These are phyloP conservation scores for Peronospora tabacina DNA, from an alignment of 352 stramenopile genomes.

Conservation along the genomic window DNA sequence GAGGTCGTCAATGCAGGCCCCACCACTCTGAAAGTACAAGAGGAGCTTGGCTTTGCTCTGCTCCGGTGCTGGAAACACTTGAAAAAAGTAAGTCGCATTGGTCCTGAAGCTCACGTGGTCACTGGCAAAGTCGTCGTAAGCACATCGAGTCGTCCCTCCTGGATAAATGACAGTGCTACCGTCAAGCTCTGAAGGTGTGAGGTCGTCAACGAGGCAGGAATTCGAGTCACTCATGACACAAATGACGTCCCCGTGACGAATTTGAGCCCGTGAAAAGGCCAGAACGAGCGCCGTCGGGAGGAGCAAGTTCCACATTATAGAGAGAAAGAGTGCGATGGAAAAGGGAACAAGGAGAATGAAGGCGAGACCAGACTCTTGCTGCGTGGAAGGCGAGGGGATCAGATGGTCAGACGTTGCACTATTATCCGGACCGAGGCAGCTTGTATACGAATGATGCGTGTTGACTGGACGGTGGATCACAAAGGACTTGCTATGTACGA, in stretches of 20 bases:
- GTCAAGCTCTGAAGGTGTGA: constrained; percentile 41
- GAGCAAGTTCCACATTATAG: neutral
- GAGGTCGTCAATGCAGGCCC: constrained; percentile 52
- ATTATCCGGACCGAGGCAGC: too few species aligned
- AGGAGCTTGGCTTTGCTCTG: constrained; percentile 58
- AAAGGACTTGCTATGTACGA: too few species aligned
- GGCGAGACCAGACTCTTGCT: too few species aligned
- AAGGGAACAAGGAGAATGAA: too few species aligned
- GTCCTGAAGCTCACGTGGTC: constrained; percentile 35
- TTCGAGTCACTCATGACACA: constrained; percentile 48
- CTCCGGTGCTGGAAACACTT: constrained; percentile 51
- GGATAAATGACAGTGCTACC: constrained; percentile 52
- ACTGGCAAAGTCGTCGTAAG: constrained; percentile 45
- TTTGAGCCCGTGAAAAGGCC: constrained; percentile 14
- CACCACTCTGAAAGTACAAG: constrained; percentile 64
- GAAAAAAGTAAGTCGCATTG: constrained; percentile 65
- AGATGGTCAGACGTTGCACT: too few species aligned
- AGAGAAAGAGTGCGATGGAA: too few species aligned
- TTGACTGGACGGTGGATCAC: too few species aligned
- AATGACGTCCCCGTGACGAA: constrained; percentile 41
- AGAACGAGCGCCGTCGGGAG: neutral
- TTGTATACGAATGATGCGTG: too few species aligned
- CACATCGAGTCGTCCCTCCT: constrained; percentile 42
- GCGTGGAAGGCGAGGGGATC: too few species aligned
- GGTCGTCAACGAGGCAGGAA: constrained; percentile 40